Percentiles rank a stretch among this genome's conserved stretches.
Evolutionary conservation across 768 basidiomycete species (phyloP).

Genomic region (Dictyophora rubrovolvata): DNA sequence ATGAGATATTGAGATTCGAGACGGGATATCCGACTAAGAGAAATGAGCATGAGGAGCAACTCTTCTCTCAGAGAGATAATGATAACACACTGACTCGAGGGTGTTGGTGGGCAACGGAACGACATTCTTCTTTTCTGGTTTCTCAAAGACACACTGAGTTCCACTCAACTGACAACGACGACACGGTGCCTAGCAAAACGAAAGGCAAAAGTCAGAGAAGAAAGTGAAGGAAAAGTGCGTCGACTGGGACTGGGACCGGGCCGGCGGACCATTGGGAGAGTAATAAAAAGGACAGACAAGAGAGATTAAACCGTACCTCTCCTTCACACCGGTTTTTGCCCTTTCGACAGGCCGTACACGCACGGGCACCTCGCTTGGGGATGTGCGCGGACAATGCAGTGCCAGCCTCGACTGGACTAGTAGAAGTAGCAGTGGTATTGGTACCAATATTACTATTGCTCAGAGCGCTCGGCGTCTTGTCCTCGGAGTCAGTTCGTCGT

Average conservation of each 20-base stretch:
- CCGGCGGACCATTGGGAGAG: slow-evolving; percentile 9
- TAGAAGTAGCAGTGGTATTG: neutral
- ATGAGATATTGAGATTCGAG: slow-evolving; percentile 86
- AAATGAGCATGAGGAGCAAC: slow-evolving; percentile 5
- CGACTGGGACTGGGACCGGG: slow-evolving; percentile 44
- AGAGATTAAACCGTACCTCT: slow-evolving; percentile 47
- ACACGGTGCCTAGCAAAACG: slow-evolving; percentile 63
- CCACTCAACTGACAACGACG: slow-evolving; percentile 80
- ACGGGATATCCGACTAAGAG: slow-evolving; percentile 60
- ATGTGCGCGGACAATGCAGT: slow-evolving; percentile 41
- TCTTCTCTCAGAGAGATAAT: slow-evolving; percentile 1
- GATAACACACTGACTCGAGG: slow-evolving; percentile 49
- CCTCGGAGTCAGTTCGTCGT: slow-evolving; percentile 22
- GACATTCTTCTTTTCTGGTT: slow-evolving; percentile 78
- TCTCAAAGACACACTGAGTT: slow-evolving; percentile 77
- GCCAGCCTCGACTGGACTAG: neutral
- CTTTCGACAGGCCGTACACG: slow-evolving; percentile 82
- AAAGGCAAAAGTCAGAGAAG: slow-evolving; percentile 39
- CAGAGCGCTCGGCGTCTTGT: no score
- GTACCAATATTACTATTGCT: no score
- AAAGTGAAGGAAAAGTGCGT: slow-evolving; percentile 18
- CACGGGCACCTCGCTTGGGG: slow-evolving; percentile 82
- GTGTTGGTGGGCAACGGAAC: slow-evolving; percentile 52
- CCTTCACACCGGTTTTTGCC: slow-evolving; percentile 92
- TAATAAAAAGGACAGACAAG: slow-evolving; percentile 16